Conservation (phyloP, 2,329 filamentous ascomycete species). For the Penicillium sp. region DNA sequence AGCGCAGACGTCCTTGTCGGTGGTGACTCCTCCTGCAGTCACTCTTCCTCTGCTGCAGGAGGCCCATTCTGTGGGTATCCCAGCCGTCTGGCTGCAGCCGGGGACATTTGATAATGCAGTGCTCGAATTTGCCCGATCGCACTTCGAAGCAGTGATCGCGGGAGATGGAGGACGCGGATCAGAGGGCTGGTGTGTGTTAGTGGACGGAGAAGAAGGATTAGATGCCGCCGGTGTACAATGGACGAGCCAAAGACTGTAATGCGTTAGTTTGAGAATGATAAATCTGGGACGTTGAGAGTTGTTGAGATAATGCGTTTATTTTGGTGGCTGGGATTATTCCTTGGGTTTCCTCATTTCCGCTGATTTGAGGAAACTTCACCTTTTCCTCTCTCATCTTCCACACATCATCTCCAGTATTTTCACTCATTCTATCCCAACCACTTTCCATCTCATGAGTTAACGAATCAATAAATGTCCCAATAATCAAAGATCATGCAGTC, state of each 20-base stretch:
- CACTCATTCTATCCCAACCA: neutral
- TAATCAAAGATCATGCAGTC: slow-evolving; percentile 30
- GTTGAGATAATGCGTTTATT: slow-evolving; percentile 5
- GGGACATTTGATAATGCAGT: slow-evolving; percentile 83
- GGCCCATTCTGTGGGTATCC: slow-evolving; percentile 74
- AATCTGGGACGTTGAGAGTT: neutral
- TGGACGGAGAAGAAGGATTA: slow-evolving; percentile 71
- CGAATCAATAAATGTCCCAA: slow-evolving; percentile 7
- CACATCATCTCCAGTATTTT: slow-evolving; percentile 9
- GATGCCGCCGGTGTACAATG: slow-evolving; percentile 62
- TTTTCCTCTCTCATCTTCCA: slow-evolving; percentile 7
- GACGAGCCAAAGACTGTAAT: slow-evolving; percentile 48
- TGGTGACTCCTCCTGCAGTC: slow-evolving; percentile 83
- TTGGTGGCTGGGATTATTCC: slow-evolving; percentile 18
- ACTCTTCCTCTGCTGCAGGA: slow-evolving; percentile 77
- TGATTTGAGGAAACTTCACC: slow-evolving; percentile 12
- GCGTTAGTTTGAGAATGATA: neutral
- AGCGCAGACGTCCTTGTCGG: slow-evolving; percentile 73
- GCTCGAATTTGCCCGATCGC: slow-evolving; percentile 68
- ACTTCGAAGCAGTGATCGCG: slow-evolving; percentile 73
- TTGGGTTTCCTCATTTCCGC: slow-evolving; percentile 7
- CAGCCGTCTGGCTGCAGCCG: slow-evolving; percentile 86
- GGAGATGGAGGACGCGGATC: slow-evolving; percentile 67
- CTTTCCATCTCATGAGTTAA: slow-evolving; percentile 14
- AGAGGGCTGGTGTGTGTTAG: slow-evolving; percentile 86